These are phyloP conservation scores for Beauveria sp. DNA, from an alignment of 2,329 filamentous ascomycete species.

Conservation along the genomic window DNA sequence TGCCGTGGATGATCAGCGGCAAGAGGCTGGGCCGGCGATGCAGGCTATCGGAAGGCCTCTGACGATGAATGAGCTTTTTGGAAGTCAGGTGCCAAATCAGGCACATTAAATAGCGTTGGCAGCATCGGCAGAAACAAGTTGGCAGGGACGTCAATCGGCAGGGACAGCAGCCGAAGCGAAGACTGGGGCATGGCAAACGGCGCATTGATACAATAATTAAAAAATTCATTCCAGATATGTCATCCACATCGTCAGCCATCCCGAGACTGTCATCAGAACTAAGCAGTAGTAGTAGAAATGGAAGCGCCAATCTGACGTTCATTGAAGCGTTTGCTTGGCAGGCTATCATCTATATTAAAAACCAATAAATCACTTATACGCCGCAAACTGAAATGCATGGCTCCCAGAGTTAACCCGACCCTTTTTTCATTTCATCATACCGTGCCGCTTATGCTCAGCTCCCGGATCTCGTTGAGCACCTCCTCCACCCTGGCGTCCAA, in stretches of 20 bases:
- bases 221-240: neutral
- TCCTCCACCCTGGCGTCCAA: conserved; percentile 89
- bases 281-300: neutral
- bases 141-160: neutral
- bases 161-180: neutral
- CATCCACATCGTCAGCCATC: too few relatives aligned
- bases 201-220: neutral
- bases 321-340: neutral
- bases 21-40: conserved; percentile 33
- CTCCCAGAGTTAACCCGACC: neutral
- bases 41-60: conserved; percentile 36
- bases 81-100: conserved; percentile 19
- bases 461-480: conserved; percentile 92
- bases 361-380: conserved; percentile 4
- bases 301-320: neutral
- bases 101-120: conserved; percentile 2
- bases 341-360: conserved; percentile 3
- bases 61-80: conserved; percentile 39
- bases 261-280: too few relatives aligned
- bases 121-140: neutral
- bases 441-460: conserved; percentile 81
- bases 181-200: neutral
- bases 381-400: conserved; percentile 4
- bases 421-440: conserved; percentile 33
- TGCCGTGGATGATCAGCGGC: conserved; percentile 20